Evolutionary conservation across 768 basidiomycete genomes (phyloP).

Genomic region (Hemileccinum impolitum): DNA sequence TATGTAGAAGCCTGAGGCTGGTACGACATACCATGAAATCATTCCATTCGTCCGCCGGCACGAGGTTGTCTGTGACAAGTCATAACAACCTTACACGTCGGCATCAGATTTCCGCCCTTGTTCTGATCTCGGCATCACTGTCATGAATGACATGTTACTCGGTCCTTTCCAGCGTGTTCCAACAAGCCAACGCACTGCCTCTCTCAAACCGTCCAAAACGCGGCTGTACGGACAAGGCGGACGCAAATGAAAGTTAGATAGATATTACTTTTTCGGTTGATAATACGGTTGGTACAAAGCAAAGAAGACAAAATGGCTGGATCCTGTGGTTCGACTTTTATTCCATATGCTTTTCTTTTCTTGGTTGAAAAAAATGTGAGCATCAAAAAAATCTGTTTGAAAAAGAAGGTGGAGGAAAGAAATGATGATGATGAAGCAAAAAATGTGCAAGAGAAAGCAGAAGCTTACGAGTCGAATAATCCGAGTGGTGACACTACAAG

Average conservation of each 20-base stretch:
- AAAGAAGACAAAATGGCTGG: background rate
- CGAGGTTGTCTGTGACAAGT: too few relatives aligned
- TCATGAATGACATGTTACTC: too few relatives aligned
- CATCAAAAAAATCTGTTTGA: conserved; percentile 12
- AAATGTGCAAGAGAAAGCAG: conserved; percentile 6
- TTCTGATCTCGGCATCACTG: too few relatives aligned
- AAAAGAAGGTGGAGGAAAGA: background rate
- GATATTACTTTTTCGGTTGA: conserved; percentile 6
- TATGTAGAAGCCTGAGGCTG: too few relatives aligned
- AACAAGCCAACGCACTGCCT: too few relatives aligned
- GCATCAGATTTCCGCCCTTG: too few relatives aligned
- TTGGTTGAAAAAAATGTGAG: conserved; percentile 1
- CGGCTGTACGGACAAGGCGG: too few relatives aligned
- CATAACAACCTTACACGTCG: too few relatives aligned
- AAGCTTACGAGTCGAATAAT: background rate
- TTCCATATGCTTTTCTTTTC: conserved; percentile 15
- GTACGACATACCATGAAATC: too few relatives aligned
- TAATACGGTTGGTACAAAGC: conserved; percentile 9
- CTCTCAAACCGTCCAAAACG: too few relatives aligned
- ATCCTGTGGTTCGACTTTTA: conserved; percentile 14
- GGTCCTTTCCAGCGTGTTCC: too few relatives aligned
- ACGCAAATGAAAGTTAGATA: conserved; percentile 2
- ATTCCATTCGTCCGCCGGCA: too few relatives aligned
- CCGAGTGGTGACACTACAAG: conserved; percentile 17
- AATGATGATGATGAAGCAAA: background rate